Percentiles rank a stretch among this genome's conserved stretches.
Evolutionary conservation across 108 stramenopile species (phyloP).

Genomic region (Fistulifera pelliculosa): DNA sequence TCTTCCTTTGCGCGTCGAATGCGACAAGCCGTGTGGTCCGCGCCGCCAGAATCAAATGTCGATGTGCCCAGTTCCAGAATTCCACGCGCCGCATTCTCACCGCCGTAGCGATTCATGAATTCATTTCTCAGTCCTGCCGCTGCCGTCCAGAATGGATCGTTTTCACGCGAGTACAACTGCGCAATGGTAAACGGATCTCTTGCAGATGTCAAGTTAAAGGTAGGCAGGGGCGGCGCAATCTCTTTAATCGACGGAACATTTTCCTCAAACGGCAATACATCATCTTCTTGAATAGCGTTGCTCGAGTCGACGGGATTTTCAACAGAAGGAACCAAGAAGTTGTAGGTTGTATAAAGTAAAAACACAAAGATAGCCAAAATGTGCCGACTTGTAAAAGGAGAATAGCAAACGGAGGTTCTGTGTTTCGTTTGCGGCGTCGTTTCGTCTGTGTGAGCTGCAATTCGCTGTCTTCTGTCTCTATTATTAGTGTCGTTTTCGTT

Average conservation of each 20-base stretch:
- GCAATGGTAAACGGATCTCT: slow-evolving; percentile 6
- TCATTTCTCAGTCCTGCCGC: slow-evolving; percentile 19
- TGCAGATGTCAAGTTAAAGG: not conserved
- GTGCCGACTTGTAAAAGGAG: slow-evolving; percentile 22
- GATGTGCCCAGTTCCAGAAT: slow-evolving; percentile 44
- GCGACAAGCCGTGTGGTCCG: slow-evolving; percentile 35
- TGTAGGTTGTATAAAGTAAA: slow-evolving; percentile 2
- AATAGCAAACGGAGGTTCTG: slow-evolving; percentile 18
- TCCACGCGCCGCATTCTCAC: slow-evolving; percentile 46
- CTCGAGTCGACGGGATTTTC: not conserved
- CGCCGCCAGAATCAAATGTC: slow-evolving; percentile 21
- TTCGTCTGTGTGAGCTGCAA: not conserved
- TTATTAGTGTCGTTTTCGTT: too few relatives aligned
- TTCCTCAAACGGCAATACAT: not conserved
- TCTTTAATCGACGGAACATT: not conserved
- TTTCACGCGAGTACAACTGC: slow-evolving; percentile 8
- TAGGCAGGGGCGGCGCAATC: not conserved
- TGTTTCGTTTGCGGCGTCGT: slow-evolving; percentile 5
- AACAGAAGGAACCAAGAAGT: not conserved
- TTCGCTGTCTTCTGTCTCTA: not conserved
- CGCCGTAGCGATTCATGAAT: slow-evolving; percentile 47
- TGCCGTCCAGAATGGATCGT: slow-evolving; percentile 25
- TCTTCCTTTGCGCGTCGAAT: slow-evolving; percentile 25
- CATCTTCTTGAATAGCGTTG: slow-evolving; percentile 5
- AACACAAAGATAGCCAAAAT: slow-evolving; percentile 11